A percentile compares a stretch with the other conserved stretches of the same genome.
These are phyloP conservation scores for Aspergillus affinis DNA, from an alignment of 495 filamentous ascomycete species.

Conservation along the genomic window DNA sequence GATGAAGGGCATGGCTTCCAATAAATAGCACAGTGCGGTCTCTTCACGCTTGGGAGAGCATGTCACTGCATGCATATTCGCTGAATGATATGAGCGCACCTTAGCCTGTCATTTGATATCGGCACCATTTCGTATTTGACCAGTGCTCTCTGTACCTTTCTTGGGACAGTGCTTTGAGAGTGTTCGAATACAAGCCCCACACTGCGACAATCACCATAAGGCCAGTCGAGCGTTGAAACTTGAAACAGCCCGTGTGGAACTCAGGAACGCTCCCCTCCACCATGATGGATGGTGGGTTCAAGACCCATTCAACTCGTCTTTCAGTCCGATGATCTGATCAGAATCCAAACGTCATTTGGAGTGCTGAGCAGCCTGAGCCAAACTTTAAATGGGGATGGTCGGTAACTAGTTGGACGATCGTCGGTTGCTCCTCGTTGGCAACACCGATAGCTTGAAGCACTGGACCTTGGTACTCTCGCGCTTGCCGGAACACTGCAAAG, in stretches of 20 bases:
- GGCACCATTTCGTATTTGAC: not conserved
- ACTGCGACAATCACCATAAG: not conserved
- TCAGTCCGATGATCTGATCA: not conserved
- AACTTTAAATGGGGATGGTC: conserved; percentile 7
- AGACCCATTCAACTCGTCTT: not conserved
- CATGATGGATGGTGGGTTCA: not conserved
- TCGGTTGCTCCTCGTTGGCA: conserved; percentile 1
- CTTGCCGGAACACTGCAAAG: not conserved
- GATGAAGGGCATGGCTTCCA: not conserved
- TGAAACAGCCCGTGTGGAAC: not conserved
- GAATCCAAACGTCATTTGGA: not conserved
- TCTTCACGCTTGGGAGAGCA: not conserved
- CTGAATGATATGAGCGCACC: not conserved
- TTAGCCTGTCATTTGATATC: not conserved
- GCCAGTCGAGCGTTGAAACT: not conserved
- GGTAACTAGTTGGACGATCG: conserved; percentile 5
- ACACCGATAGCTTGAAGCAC: not conserved
- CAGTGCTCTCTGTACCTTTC: not conserved
- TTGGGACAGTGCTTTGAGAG: not conserved
- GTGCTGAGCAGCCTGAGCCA: not conserved
- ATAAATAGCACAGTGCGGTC: not conserved
- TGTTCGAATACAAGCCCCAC: not conserved
- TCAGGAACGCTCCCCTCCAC: not conserved
- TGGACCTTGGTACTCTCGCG: not conserved
- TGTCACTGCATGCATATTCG: not conserved